A percentile compares a stretch with the other conserved stretches of the same genome.
Evolutionary conservation across 345 rosid species (phyloP).

Genomic region (Aethionema arabicum): DNA sequence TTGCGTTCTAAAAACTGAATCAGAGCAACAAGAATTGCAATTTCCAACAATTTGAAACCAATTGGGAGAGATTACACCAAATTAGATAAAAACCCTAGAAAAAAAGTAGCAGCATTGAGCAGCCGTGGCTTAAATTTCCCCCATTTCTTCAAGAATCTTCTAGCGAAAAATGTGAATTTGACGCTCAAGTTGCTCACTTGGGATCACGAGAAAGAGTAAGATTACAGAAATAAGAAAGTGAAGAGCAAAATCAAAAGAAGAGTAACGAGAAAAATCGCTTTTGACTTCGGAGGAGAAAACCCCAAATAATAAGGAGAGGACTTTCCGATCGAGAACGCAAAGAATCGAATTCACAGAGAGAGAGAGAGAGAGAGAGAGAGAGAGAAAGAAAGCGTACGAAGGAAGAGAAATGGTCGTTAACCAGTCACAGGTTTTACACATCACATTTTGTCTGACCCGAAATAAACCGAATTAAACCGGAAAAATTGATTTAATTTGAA

Average conservation of each 20-base stretch:
- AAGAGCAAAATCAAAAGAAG: neutral
- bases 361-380: neutral
- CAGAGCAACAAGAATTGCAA: constrained; percentile 10
- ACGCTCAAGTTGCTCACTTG: constrained; percentile 14
- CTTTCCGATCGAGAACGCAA: constrained; percentile 37
- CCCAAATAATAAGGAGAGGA: constrained; percentile 1
- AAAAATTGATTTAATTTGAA: neutral
- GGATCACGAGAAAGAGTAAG: constrained; percentile 28
- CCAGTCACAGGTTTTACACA: constrained; percentile 17
- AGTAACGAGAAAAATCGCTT: constrained; percentile 2
- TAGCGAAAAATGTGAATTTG: constrained; percentile 17
- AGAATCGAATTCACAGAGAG: constrained; percentile 21
- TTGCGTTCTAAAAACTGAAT: constrained; percentile 2
- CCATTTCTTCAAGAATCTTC: constrained; percentile 3
- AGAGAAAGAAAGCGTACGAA: constrained; percentile 1
- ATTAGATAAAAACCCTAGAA: constrained; percentile 16
- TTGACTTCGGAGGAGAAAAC: constrained; percentile 19
- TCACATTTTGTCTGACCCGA: constrained; percentile 29
- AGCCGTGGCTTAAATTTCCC: neutral
- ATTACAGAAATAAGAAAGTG: constrained; percentile 4
- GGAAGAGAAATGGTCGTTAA: constrained; percentile 12
- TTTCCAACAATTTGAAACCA: constrained; percentile 14
- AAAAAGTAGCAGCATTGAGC: constrained; percentile 24
- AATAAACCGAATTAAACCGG: constrained; percentile 4
- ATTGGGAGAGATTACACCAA: constrained; percentile 20